A percentile compares a stretch with the other conserved stretches of the same genome.
Evolutionary conservation across 2,329 filamentous ascomycete genomes (phyloP).

Genomic region (Helotiales sp.): DNA sequence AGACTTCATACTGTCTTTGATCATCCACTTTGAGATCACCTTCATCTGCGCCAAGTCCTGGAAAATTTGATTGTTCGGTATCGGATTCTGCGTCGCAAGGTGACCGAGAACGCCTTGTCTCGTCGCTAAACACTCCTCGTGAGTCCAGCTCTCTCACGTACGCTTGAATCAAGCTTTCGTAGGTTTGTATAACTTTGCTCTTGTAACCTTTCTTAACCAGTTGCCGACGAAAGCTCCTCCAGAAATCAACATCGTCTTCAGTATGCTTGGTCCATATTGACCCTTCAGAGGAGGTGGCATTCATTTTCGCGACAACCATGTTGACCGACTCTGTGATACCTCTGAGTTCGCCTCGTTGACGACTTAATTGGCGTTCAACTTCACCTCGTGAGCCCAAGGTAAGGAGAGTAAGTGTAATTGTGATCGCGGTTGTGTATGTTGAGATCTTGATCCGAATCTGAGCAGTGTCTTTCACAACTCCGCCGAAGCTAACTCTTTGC

Average conservation of each 20-base stretch:
- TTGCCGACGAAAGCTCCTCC: conserved; percentile 54
- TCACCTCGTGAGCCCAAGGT: conserved; percentile 13
- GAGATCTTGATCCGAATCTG: conserved; percentile 15
- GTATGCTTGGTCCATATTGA: conserved; percentile 25
- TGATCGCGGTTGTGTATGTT: conserved; percentile 19
- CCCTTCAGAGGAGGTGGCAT: conserved; percentile 11
- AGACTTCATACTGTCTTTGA: too few relatives aligned
- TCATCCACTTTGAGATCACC: too few relatives aligned
- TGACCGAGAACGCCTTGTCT: too few relatives aligned
- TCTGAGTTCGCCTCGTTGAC: conserved; percentile 4
- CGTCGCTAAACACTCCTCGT: conserved; percentile 19
- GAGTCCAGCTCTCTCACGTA: conserved; percentile 23
- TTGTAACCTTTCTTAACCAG: conserved; percentile 57
- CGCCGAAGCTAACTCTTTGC: conserved; percentile 18
- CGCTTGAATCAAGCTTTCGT: conserved; percentile 44
- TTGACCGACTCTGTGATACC: conserved; percentile 6
- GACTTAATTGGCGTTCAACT: conserved; percentile 7
- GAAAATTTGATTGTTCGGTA: too few relatives aligned
- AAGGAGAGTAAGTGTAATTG: conserved; percentile 16
- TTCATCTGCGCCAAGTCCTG: too few relatives aligned
- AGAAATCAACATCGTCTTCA: conserved; percentile 50
- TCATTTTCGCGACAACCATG: conserved; percentile 11
- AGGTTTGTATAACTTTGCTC: conserved; percentile 48
- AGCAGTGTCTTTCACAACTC: conserved; percentile 15
- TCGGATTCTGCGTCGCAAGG: too few relatives aligned